Evolutionary conservation across 2,329 filamentous ascomycete species (phyloP).

Genomic region (Penicillium rolfsii): DNA sequence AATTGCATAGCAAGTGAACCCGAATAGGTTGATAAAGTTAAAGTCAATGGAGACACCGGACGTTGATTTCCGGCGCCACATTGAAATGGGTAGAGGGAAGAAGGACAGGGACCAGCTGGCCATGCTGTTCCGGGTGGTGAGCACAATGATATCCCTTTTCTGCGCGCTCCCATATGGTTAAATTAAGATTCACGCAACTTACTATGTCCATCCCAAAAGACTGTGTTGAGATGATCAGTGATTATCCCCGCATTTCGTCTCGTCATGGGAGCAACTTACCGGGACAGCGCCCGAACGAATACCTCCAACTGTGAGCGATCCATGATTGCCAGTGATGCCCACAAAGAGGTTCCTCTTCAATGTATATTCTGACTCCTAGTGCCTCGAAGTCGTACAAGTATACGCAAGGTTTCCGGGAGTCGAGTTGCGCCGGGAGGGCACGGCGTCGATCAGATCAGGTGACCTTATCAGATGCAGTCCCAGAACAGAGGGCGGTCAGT

Average conservation of each 20-base stretch:
- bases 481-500: conserved; percentile 29
- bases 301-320: conserved; percentile 35
- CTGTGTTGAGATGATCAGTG: conserved; percentile 46
- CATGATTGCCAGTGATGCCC: conserved; percentile 7
- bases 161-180: not conserved
- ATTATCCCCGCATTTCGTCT: not conserved
- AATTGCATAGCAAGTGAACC: conserved; percentile 69
- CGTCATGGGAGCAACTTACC: conserved; percentile 35
- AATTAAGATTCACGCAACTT: conserved; percentile 26
- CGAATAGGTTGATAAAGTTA: conserved; percentile 69
- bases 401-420: not conserved
- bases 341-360: not conserved
- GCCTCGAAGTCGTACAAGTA: not conserved
- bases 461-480: conserved; percentile 18
- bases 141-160: too few relatives aligned
- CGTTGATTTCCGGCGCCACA: conserved; percentile 75
- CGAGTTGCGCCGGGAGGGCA: not conserved
- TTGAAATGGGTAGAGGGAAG: conserved; percentile 86
- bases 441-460: conserved; percentile 32
- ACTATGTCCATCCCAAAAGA: conserved; percentile 75
- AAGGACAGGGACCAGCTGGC: conserved; percentile 84
- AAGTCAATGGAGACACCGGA: conserved; percentile 87
- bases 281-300: conserved; percentile 47
- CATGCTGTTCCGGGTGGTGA: conserved; percentile 47
- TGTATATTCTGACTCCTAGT: not conserved